Evolutionary conservation across 1,284 basidiomycete species (phyloP).

Genomic region (Marasmius tenuissimus): DNA sequence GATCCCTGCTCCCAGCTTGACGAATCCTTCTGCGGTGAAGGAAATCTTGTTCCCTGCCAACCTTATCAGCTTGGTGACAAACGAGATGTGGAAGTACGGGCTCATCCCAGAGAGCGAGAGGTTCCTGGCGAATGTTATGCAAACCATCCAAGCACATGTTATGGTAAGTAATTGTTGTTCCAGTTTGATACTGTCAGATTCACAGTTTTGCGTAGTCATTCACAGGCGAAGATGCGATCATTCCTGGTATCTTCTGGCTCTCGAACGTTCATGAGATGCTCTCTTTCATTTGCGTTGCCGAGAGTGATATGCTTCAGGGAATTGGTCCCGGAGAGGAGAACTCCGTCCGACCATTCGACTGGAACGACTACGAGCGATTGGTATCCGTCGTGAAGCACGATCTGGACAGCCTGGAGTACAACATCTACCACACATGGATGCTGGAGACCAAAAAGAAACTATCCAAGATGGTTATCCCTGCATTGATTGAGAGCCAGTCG

Average conservation of each 20-base stretch:
- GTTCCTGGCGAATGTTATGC: conserved; percentile 99
- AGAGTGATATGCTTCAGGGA: conserved; percentile 97
- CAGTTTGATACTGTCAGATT: background rate
- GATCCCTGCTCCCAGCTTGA: conserved; percentile 89
- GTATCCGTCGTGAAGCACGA: conserved; percentile 99
- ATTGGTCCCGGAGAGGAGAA: conserved; percentile 96
- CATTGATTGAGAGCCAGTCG: conserved; percentile 96
- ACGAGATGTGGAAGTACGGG: conserved; percentile 99
- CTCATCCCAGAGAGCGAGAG: conserved; percentile 96
- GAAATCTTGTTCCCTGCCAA: conserved; percentile 99
- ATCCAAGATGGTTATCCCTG: conserved; percentile 98
- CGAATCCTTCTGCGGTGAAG: conserved; percentile 91
- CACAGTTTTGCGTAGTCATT: conserved; percentile 62
- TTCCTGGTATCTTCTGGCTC: conserved; percentile 98
- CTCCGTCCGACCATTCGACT: conserved; percentile 90
- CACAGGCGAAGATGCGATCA: conserved; percentile 91
- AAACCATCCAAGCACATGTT: conserved; percentile 95
- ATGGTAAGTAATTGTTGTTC: conserved; percentile 70
- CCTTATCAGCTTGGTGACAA: conserved; percentile 94
- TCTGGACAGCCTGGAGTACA: conserved; percentile 97
- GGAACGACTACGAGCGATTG: conserved; percentile 95
- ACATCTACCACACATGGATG: conserved; percentile 99
- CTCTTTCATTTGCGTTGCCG: conserved; percentile 98
- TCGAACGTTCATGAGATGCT: conserved; percentile 99
- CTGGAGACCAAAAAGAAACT: conserved; percentile 96